Base-by-base conservation (phyloP, 352 stramenopile species). In the Phytophthora kernoviae region DNA sequence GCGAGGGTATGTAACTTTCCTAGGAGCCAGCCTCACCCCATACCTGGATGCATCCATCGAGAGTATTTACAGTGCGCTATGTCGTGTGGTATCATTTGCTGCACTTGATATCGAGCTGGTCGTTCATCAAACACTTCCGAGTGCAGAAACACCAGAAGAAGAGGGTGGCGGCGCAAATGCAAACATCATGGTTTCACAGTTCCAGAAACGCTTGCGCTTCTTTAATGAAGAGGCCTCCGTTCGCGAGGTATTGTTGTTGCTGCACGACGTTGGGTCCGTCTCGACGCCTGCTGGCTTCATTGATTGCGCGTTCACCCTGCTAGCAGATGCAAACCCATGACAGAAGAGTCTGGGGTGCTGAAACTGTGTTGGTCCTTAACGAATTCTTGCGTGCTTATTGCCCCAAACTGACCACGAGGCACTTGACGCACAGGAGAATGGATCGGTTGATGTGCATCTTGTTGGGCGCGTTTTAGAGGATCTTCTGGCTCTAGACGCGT, bases 381-480 rank as follows among this genome's bases (percentile, higher is more conserved):
- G 83, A 90, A 20, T 76, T 85, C 17, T 59, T 94, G 21, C 68
- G 77, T 9, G 59, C 54, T 26, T 70, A 71, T 54, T 70, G 64
- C 33, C 37, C 41, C 21, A 55, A 33, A 11, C 39, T 50, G 7
- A 46, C 37, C 4, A 54, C 7, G 26, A 33, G 9, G 39, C 37
- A 5, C 12, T 40, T 5, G 37, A 37, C 8, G 32, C 30, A 48
- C 34, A 50, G 7, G 18, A 8, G 12, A n/a, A 40, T 8, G 45
- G 51, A 11, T 22, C 15, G n/a, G 49, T 90, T 17, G 71, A 86
- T 49, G 54, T 92, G 4, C 76, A 93, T 42, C 65, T 93, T 6
- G 71, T 91, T 22, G 86, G 83, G 3, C 84, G 84, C 14, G 62
- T 94, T 36, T 53, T 94, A n/a, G 84, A 94, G 27, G 81, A 93